phyloP scores from a whole-genome alignment of 192 early-diverging fungal genomes.

The Rhizophagus prolifer region DNA sequence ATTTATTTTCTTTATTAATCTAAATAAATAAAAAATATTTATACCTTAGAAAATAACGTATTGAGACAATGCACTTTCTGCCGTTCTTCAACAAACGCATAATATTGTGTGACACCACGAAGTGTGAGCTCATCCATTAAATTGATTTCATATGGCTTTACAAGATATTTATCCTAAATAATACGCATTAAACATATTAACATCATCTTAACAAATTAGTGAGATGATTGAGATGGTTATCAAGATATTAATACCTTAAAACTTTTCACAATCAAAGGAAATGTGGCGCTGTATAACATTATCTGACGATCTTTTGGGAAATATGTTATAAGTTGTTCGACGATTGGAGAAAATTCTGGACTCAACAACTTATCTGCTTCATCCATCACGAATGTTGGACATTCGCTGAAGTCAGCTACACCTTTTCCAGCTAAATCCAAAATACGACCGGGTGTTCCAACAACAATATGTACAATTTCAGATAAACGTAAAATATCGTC shows the following conservation, averaged over 20 bases:
- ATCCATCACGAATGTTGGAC: constrained; percentile 95
- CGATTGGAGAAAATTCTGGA: constrained; percentile 97
- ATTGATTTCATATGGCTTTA: constrained; percentile 98
- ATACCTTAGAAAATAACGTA: constrained; percentile 90
- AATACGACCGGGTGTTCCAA: constrained; percentile 96
- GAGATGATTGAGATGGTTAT: not conserved
- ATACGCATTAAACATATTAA: not conserved
- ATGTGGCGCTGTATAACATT: constrained; percentile 95
- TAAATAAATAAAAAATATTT: not conserved
- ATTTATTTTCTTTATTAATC: not conserved
- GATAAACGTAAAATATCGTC: constrained; percentile 96
- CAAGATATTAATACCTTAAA: constrained; percentile 66
- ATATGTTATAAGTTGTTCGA: constrained; percentile 93
- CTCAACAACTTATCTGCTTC: constrained; percentile 98
- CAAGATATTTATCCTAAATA: constrained; percentile 80
- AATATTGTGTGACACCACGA: constrained; percentile 98
- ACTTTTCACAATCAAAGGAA: constrained; percentile 95
- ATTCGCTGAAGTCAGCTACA: constrained; percentile 88
- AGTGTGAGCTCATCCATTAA: constrained; percentile 99
- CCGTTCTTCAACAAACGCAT: constrained; percentile 98
- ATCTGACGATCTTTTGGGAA: constrained; percentile 91
- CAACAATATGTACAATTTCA: constrained; percentile 94
- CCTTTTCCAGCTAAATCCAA: constrained; percentile 95
- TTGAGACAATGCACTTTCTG: constrained; percentile 98
- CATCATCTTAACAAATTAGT: not conserved